Percentiles rank a stretch among this genome's conserved stretches.
Evolutionary conservation across 768 basidiomycete species (phyloP).

Genomic region (Boletus reticuloceps): DNA sequence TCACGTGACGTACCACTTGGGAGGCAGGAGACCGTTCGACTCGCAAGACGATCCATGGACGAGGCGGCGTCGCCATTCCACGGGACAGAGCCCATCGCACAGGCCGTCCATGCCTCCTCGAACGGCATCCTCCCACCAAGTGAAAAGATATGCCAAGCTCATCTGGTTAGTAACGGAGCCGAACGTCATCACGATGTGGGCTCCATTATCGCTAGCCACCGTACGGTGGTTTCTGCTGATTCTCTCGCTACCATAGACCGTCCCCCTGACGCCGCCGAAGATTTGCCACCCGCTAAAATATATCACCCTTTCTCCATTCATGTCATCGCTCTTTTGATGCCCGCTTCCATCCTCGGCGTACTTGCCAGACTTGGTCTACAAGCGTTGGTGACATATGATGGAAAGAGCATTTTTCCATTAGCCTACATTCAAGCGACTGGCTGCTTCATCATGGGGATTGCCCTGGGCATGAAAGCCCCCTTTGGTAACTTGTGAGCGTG

Average conservation of each 20-base stretch:
- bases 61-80: neutral
- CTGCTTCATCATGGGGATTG: conserved; percentile 89
- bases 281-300: conserved; percentile 34
- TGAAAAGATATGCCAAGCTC: neutral
- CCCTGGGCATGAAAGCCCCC: conserved; percentile 64
- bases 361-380: conserved; percentile 78
- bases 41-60: neutral
- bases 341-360: conserved; percentile 81
- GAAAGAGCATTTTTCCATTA: conserved; percentile 73
- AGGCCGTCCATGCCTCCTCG: neutral
- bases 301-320: conserved; percentile 58
- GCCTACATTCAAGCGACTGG: conserved; percentile 86
- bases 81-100: neutral
- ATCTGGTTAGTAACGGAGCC: neutral
- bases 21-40: no score
- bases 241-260: conserved; percentile 43
- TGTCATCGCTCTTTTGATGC: conserved; percentile 69
- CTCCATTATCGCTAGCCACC: conserved; percentile 34
- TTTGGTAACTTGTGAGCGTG: conserved; percentile 69
- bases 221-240: conserved; percentile 30
- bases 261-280: conserved; percentile 35
- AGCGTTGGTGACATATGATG: conserved; percentile 73
- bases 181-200: conserved; percentile 30
- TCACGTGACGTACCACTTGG: conserved; percentile 11
- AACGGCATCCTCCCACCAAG: neutral